Conservation (phyloP, 2,329 filamentous ascomycete species). For the Chrysoporthe cubensis region DNA sequence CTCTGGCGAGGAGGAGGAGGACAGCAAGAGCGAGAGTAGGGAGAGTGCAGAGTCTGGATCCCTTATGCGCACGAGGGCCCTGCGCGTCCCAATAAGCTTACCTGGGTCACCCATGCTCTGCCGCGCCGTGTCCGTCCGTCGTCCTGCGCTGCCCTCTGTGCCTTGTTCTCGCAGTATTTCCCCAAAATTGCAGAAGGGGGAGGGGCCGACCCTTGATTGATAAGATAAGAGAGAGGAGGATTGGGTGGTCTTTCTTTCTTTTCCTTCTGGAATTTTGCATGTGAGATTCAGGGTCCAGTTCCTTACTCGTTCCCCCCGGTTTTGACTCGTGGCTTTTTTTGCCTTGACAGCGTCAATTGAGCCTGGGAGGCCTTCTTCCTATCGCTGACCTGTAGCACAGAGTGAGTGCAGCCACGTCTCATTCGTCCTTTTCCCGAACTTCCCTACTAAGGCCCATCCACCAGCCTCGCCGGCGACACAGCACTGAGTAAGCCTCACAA, state of each 20-base stretch:
- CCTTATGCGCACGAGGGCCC: background rate
- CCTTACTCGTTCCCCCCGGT: background rate
- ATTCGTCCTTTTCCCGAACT: too few species aligned
- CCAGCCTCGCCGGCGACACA: too few species aligned
- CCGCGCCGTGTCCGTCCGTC: too few species aligned
- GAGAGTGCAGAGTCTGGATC: too few species aligned
- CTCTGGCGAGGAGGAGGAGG: too few species aligned
- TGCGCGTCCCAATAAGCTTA: slow-evolving; percentile 3
- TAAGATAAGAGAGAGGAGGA: background rate
- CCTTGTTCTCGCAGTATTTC: background rate
- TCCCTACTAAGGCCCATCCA: background rate
- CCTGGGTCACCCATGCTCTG: background rate
- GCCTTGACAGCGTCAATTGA: background rate
- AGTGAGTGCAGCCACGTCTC: too few species aligned
- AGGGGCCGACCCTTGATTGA: background rate
- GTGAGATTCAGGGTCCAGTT: slow-evolving; percentile 7
- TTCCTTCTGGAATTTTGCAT: slow-evolving; percentile 1
- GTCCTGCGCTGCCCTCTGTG: too few species aligned
- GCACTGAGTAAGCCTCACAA: background rate
- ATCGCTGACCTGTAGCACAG: too few species aligned
- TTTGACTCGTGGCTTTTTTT: background rate
- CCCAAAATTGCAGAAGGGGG: background rate
- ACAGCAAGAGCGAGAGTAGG: too few species aligned
- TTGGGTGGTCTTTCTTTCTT: too few species aligned
- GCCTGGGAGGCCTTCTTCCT: too few species aligned